Evolutionary conservation across 2,329 filamentous ascomycete species (phyloP), one percentile per base, ranked within the genome.

Genomic region (Ploettnerulaceae sp.): DNA sequence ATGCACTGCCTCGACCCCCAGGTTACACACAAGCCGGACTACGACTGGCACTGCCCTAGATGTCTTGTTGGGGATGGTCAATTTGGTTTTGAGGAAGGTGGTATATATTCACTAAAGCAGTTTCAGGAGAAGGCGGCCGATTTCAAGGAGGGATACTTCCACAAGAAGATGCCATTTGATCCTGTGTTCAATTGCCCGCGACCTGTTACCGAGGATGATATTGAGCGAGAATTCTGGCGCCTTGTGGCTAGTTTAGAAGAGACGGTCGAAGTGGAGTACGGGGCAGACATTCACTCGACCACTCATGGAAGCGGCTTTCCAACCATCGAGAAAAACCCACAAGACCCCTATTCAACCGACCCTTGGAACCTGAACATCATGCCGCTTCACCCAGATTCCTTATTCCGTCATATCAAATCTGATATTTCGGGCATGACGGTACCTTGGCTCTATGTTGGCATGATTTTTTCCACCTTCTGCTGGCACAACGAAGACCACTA

Each of bases 401-500:
- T 98, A 1, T 98, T 98, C 71, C 81, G 91, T 38, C 88, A 98
- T 59, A 97, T 98, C 72, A 97, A 97, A 66, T 89, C 91, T 0
- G 93, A 98, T 62, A 94, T 98, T 43, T 97, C 93, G 2, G 93
- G 93, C 28, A 98, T 98, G 93, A 98, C 93, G 0, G 91, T 98
- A 6, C 93, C 93, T 0, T 98, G 93, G 93, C 81, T 98, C 3
- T 98, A 98, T 63, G 93, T 98, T 3, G 93, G 93, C 52, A 98
- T 98, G 93, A 94, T 95, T 29, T 98, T 98, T 65, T 98, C 93
- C 0, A 97, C 93, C 0, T 98, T 98, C 63, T 98, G 93, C 67
- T 98, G 93, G 93, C 93, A 98, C 65, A 96, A 95, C 54, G 93
- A 98, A 62, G 93, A 98, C 61, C 93, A 98, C 63, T 96, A 95